Conservation (phyloP, 2,329 filamentous ascomycete genomes). For the Proliferodiscus dingleyae region DNA sequence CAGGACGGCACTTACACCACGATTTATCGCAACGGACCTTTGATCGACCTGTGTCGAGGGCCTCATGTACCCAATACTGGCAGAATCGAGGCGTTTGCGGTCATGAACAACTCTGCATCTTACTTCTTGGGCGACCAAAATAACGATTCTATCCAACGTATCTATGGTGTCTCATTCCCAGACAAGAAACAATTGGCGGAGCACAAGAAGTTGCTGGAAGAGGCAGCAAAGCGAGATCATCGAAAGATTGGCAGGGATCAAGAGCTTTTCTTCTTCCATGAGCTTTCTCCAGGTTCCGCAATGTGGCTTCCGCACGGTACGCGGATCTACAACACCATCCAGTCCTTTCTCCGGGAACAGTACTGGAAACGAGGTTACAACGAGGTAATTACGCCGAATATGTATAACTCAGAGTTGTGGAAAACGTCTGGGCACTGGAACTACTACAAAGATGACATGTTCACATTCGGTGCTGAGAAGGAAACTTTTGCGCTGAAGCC, state of each 20-base stretch:
- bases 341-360: constrained; percentile 74
- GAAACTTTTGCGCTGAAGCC: constrained; percentile 83
- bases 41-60: constrained; percentile 93
- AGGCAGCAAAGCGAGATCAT: constrained; percentile 97
- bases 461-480: constrained; percentile 79
- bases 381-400: constrained; percentile 93
- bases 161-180: constrained; percentile 93
- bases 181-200: constrained; percentile 94
- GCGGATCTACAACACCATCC: constrained; percentile 86
- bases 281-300: constrained; percentile 84
- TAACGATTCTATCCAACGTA: constrained; percentile 93
- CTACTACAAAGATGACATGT: constrained; percentile 94
- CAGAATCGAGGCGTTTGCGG: constrained; percentile 89
- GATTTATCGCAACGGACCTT: constrained; percentile 83
- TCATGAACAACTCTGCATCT: constrained; percentile 72
- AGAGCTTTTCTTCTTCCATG: constrained; percentile 96
- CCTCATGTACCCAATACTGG: constrained; percentile 93
- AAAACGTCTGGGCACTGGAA: constrained; percentile 94
- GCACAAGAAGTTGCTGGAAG: constrained; percentile 91
- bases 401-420: constrained; percentile 93
- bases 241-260: constrained; percentile 91
- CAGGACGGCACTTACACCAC: constrained; percentile 85
- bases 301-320: constrained; percentile 93
- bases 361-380: constrained; percentile 93
- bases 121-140: constrained; percentile 93